Evolutionary conservation across 139 green algal genomes (phyloP).

Genomic region (Dunaliella primolecta): DNA sequence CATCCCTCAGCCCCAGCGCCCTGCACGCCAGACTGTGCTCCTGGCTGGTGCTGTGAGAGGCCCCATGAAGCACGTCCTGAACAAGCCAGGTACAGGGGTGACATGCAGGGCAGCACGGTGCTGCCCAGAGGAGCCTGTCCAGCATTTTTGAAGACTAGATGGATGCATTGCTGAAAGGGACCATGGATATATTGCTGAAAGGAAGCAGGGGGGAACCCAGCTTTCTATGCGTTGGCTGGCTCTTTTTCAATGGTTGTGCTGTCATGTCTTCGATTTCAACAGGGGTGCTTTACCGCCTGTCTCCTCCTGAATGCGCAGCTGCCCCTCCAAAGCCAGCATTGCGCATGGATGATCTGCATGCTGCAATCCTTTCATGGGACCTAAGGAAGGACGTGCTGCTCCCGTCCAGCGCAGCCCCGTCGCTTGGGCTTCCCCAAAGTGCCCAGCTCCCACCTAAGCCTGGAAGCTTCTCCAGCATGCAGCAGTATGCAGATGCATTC

Average conservation of each 20-base stretch:
- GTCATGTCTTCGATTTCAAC: too few species aligned
- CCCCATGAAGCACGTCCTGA: not conserved
- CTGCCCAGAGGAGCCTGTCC: too few species aligned
- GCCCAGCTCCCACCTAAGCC: not conserved
- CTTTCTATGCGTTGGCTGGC: too few species aligned
- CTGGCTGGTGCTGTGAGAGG: not conserved
- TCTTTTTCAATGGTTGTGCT: too few species aligned
- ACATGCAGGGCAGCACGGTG: too few species aligned
- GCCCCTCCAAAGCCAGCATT: slow-evolving; percentile 4
- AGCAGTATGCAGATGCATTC: slow-evolving; percentile 1
- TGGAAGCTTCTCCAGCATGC: not conserved
- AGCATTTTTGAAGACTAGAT: too few species aligned
- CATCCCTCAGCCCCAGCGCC: too few species aligned
- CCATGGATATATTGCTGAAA: too few species aligned
- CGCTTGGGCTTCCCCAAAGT: too few species aligned
- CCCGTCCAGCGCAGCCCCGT: not conserved
- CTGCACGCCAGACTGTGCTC: not conserved
- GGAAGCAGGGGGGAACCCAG: too few species aligned
- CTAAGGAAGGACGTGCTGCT: not conserved
- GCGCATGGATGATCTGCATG: slow-evolving; percentile 9
- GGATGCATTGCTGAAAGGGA: too few species aligned
- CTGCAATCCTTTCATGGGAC: slow-evolving; percentile 4
- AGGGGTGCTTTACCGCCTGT: too few species aligned
- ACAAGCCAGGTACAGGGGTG: not conserved
- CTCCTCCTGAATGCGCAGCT: slow-evolving; percentile 1